Evolutionary conservation across 176 grass and related monocot genomes (phyloP).

Genomic region (Leersia perrieri): DNA sequence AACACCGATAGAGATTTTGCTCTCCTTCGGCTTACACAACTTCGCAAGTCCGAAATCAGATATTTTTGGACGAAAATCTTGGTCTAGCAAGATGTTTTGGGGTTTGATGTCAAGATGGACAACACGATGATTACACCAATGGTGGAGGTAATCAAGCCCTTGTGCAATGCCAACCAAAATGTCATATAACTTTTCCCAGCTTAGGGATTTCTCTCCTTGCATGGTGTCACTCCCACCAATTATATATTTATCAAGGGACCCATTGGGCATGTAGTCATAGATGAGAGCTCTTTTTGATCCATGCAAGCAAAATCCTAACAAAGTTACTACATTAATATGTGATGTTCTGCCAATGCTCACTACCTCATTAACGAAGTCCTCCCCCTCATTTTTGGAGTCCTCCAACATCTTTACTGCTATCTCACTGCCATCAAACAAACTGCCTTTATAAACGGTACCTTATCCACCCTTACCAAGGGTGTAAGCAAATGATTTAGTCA

Average conservation of each 20-base stretch:
- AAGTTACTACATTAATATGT: conserved; percentile 39
- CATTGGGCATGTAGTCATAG: conserved; percentile 41
- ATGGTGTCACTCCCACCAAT: not conserved
- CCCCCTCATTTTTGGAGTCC: not conserved
- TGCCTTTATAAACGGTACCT: conserved; percentile 28
- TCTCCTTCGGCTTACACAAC: conserved; percentile 14
- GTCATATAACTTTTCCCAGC: conserved; percentile 26
- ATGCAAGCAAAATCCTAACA: conserved; percentile 37
- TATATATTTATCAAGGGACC: conserved; percentile 30
- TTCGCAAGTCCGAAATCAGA: conserved; percentile 26
- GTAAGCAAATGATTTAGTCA: conserved; percentile 35
- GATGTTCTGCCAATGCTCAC: conserved; percentile 38
- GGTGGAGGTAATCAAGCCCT: conserved; percentile 41
- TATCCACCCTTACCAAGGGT: conserved; percentile 31
- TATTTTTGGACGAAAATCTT: conserved; percentile 17
- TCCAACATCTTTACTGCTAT: conserved; percentile 36
- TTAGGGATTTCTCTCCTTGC: not conserved
- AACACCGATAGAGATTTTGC: conserved; percentile 1
- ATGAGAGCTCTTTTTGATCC: conserved; percentile 38
- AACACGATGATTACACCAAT: conserved; percentile 24
- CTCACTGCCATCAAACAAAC: conserved; percentile 13
- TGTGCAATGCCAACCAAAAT: conserved; percentile 30
- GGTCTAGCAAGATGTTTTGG: conserved; percentile 18
- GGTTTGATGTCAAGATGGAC: conserved; percentile 36
- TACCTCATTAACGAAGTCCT: conserved; percentile 41